These are phyloP conservation scores for Trichophyton benhamiae DNA, from an alignment of 2,329 filamentous ascomycete genomes.

Conservation along the genomic window DNA sequence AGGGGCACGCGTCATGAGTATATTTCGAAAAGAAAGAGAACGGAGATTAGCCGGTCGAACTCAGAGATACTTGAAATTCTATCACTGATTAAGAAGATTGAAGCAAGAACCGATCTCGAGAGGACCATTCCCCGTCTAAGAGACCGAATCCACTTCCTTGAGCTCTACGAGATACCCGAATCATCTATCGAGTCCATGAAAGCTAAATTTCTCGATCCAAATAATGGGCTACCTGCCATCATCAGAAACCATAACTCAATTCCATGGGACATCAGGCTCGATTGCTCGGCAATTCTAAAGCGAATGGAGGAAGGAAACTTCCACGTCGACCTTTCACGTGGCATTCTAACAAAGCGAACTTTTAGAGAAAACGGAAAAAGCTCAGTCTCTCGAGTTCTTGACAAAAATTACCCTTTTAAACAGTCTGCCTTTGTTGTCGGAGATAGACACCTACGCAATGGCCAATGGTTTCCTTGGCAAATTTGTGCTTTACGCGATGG, in stretches of 20 bases:
- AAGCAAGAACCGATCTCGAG: not conserved
- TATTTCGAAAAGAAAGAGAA: slow-evolving; percentile 5
- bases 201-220: slow-evolving; percentile 7
- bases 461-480: slow-evolving; percentile 18
- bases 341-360: slow-evolving; percentile 5
- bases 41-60: slow-evolving; percentile 3
- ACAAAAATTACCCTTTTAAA: slow-evolving; percentile 7
- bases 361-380: not conserved
- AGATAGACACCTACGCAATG: slow-evolving; percentile 16
- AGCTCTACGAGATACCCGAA: slow-evolving; percentile 6
- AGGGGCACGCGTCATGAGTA: not conserved
- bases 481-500: slow-evolving; percentile 18
- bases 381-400: slow-evolving; percentile 10
- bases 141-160: slow-evolving; percentile 9
- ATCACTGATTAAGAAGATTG: not conserved
- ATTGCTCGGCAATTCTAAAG: slow-evolving; percentile 7
- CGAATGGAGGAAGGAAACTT: slow-evolving; percentile 12
- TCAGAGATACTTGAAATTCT: slow-evolving; percentile 9
- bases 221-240: slow-evolving; percentile 12
- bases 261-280: slow-evolving; percentile 14
- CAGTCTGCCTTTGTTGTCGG: slow-evolving; percentile 7
- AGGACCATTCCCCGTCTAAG: slow-evolving; percentile 7
- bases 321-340: slow-evolving; percentile 9
- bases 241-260: not conserved
- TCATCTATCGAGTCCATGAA: slow-evolving; percentile 4